Evolutionary conservation across 371 early-diverging fungal genomes (phyloP).

Genomic region (Mucor saturninus): DNA sequence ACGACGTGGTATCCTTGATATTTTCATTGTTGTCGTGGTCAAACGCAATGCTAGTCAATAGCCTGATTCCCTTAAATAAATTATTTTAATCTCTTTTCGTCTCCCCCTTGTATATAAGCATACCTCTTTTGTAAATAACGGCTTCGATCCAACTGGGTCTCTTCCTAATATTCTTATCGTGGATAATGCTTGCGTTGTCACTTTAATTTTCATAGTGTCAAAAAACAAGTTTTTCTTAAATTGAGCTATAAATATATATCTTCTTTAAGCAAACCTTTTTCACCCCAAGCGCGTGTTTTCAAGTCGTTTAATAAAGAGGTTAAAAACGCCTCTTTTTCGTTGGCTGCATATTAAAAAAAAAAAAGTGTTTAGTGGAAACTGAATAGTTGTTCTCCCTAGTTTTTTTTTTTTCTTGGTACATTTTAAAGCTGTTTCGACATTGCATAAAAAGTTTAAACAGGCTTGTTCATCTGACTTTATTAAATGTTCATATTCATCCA

Average conservation of each 20-base stretch:
- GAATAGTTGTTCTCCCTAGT: not conserved
- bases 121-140: conserved; percentile 33
- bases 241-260: not conserved
- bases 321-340: conserved; percentile 22
- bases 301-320: conserved; percentile 21
- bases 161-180: conserved; percentile 29
- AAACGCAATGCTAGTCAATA: conserved; percentile 26
- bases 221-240: not conserved
- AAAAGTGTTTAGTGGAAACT: not conserved
- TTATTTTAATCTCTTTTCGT: not conserved
- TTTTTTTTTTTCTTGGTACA: not conserved
- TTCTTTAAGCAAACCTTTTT: conserved; percentile 2
- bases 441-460: conserved; percentile 2
- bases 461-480: not conserved
- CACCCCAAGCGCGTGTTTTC: conserved; percentile 12
- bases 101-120: too few species aligned
- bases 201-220: conserved; percentile 1
- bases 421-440: not conserved
- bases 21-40: too few species aligned
- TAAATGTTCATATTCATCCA: conserved; percentile 1
- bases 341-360: not conserved
- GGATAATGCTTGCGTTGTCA: conserved; percentile 24
- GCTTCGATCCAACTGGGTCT: conserved; percentile 26
- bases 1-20: conserved; percentile 28
- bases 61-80: conserved; percentile 37